A percentile compares a stretch with the other conserved stretches of the same genome.
These are phyloP conservation scores for Neurospora sp. DNA, from an alignment of 495 filamentous ascomycete genomes.

Conservation along the genomic window DNA sequence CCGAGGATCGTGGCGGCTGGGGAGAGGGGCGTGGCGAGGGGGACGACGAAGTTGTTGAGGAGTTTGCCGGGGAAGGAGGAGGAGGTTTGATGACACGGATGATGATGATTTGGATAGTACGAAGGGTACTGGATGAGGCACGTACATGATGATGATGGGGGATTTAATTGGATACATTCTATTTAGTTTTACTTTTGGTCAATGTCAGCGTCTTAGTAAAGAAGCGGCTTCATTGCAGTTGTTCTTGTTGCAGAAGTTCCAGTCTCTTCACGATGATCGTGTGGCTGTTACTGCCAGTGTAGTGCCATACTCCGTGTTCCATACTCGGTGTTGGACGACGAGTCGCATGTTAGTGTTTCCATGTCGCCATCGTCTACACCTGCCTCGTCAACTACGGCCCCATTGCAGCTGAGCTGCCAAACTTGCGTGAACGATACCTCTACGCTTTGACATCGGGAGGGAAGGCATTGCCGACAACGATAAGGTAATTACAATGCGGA, in stretches of 20 bases:
- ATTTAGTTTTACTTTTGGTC: no score
- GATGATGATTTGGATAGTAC: not conserved
- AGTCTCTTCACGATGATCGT: not conserved
- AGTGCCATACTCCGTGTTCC: no score
- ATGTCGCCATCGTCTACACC: not conserved
- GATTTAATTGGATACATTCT: not conserved
- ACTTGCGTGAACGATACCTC: not conserved
- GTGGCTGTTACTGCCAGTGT: not conserved
- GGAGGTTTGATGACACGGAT: not conserved
- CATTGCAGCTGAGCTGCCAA: not conserved
- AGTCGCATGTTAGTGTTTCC: no score
- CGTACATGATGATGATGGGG: not conserved
- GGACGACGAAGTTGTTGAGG: not conserved
- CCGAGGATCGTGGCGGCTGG: not conserved
- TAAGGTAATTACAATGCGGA: not conserved
- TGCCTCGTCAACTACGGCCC: no score
- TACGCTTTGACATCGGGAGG: no score
- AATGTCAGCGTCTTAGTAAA: no score
- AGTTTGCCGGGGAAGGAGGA: not conserved
- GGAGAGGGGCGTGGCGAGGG: not conserved
- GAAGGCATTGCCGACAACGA: not conserved
- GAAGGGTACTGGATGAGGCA: not conserved
- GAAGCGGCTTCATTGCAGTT: not conserved
- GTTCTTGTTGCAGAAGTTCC: not conserved
- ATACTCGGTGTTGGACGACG: no score